These are phyloP conservation scores for Alternaria sp. DNA, from an alignment of 2,329 filamentous ascomycete species.

Conservation along the genomic window DNA sequence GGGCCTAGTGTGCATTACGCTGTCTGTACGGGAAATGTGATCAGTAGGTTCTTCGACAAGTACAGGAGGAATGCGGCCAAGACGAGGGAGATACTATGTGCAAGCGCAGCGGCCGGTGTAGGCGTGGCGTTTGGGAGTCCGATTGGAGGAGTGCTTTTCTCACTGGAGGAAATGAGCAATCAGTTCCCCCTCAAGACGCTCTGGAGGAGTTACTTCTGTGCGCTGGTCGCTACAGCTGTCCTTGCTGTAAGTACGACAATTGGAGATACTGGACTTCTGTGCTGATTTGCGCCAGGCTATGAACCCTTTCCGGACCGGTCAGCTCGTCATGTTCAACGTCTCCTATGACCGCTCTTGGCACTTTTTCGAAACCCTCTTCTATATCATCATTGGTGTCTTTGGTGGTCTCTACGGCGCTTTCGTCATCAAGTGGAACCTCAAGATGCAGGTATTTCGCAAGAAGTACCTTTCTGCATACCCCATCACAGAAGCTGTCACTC, in stretches of 20 bases:
- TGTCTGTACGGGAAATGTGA: conserved; percentile 95
- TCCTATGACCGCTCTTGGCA: conserved; percentile 96
- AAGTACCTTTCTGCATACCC: conserved; percentile 86
- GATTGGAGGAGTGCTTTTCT: conserved; percentile 95
- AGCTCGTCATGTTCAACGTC: conserved; percentile 99
- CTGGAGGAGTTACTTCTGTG: conserved; percentile 98
- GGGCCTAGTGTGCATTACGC: conserved; percentile 99
- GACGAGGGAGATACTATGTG: conserved; percentile 91
- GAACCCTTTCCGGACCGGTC: conserved; percentile 96
- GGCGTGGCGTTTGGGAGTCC: conserved; percentile 97
- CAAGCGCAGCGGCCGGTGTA: conserved; percentile 92
- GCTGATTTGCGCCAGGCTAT: conserved; percentile 64
- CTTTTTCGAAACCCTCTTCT: conserved; percentile 95
- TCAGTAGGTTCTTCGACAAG: conserved; percentile 90
- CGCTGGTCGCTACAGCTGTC: conserved; percentile 90
- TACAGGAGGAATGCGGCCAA: conserved; percentile 92
- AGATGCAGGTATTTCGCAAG: conserved; percentile 90
- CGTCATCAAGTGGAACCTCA: conserved; percentile 97
- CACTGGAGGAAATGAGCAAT: conserved; percentile 95
- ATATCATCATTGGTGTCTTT: conserved; percentile 88
- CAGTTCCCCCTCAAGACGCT: conserved; percentile 97
- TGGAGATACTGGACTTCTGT: accelerated
- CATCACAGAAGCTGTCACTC: conserved; percentile 81
- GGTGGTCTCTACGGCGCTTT: conserved; percentile 95
- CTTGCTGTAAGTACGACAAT: conserved; percentile 63